A percentile compares a stretch with the other conserved stretches of the same genome.
Conservation (phyloP, 306 rosid species). For the Dalbergia cochinchinensis region DNA sequence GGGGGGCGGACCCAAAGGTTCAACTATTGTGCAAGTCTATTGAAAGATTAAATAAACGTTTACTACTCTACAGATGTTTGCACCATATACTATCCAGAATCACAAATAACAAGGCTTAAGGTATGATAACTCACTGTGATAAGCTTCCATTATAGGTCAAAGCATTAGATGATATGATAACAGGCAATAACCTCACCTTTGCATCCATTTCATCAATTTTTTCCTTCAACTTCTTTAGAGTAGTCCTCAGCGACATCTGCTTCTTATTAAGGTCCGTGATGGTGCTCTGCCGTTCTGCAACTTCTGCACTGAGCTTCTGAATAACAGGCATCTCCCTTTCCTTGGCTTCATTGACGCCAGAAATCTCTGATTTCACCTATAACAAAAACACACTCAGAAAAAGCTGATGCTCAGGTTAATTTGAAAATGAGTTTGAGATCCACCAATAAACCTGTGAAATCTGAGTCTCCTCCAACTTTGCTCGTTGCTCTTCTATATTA, state of each 20-base stretch:
- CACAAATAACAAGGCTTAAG: conserved; percentile 21
- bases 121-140: background rate
- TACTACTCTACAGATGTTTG: background rate
- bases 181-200: conserved; percentile 65
- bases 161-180: conserved; percentile 7
- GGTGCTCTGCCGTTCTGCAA: conserved; percentile 74
- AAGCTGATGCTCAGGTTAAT: background rate
- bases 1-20: background rate
- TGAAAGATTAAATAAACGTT: background rate
- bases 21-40: background rate
- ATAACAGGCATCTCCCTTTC: conserved; percentile 76
- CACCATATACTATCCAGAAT: conserved; percentile 18
- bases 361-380: conserved; percentile 76
- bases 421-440: background rate
- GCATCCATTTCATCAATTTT: conserved; percentile 71
- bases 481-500: conserved; percentile 57
- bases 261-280: conserved; percentile 72
- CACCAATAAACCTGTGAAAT: conserved; percentile 62
- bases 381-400: conserved; percentile 14
- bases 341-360: conserved; percentile 63
- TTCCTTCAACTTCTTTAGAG: conserved; percentile 72
- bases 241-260: conserved; percentile 70
- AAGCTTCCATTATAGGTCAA: conserved; percentile 11
- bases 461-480: conserved; percentile 57
- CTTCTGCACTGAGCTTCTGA: conserved; percentile 77